Evolutionary conservation across 1,284 basidiomycete genomes (phyloP).

Genomic region (Heterobasidion annosum): DNA sequence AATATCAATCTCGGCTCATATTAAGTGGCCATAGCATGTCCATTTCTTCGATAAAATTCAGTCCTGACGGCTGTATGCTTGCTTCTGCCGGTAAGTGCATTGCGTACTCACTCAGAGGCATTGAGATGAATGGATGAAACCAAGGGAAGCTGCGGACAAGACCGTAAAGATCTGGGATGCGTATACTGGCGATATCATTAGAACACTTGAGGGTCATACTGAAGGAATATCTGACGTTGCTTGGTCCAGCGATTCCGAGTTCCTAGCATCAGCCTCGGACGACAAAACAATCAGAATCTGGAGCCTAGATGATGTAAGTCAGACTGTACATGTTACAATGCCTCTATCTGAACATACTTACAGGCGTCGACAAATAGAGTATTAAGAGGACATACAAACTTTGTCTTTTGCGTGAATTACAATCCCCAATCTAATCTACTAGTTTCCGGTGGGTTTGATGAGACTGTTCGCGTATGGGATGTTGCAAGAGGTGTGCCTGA

Average conservation of each 20-base stretch:
- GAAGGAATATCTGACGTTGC: conserved; percentile 86
- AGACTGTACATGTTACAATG: not conserved
- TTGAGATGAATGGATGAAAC: not conserved
- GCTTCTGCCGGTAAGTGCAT: conserved; percentile 62
- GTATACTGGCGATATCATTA: conserved; percentile 60
- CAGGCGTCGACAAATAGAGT: conserved; percentile 54
- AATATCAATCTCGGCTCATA: conserved; percentile 38
- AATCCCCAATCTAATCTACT: conserved; percentile 85
- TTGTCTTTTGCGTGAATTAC: conserved; percentile 89
- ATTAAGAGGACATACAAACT: conserved; percentile 83
- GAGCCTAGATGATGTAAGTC: conserved; percentile 57
- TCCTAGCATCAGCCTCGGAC: conserved; percentile 85
- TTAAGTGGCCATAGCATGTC: conserved; percentile 68
- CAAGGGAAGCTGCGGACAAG: conserved; percentile 70
- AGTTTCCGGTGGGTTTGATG: conserved; percentile 90
- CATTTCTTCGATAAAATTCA: conserved; percentile 74
- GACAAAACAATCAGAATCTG: conserved; percentile 82
- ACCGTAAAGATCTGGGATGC: conserved; percentile 72
- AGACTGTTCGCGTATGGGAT: conserved; percentile 94
- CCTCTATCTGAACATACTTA: not conserved
- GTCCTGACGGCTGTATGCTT: conserved; percentile 62
- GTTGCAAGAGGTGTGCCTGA: conserved; percentile 66
- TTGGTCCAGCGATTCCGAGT: conserved; percentile 76
- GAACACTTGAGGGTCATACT: conserved; percentile 61
- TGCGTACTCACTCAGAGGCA: not conserved